A percentile compares a stretch with the other conserved stretches of the same genome.
Conservation (phyloP, 495 filamentous ascomycete genomes). For the Thermothielavioides terrestris region DNA sequence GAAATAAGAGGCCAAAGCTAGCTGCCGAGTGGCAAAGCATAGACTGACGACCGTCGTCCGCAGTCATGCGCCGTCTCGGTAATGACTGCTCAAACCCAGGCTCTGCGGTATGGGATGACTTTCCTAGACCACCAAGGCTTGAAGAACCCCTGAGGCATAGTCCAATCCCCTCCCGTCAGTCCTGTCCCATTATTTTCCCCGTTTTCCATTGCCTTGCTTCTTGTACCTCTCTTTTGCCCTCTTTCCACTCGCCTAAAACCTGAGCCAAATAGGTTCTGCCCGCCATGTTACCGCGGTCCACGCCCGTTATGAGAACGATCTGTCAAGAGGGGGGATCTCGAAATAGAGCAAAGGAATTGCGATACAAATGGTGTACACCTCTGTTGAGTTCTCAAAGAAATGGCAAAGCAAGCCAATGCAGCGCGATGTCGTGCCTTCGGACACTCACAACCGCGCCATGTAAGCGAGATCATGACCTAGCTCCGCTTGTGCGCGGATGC, state of each 20-base stretch:
- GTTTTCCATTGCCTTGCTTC: conserved; percentile 12
- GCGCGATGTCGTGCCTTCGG: background rate
- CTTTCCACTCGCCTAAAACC: conserved; percentile 2
- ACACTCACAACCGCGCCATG: background rate
- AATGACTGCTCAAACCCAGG: conserved; percentile 18
- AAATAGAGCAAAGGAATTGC: conserved; percentile 17
- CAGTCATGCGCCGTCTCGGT: too few relatives aligned
- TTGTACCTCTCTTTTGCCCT: background rate
- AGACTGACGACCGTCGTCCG: too few relatives aligned
- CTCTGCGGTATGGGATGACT: conserved; percentile 21
- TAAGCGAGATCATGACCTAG: background rate
- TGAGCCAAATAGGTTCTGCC: conserved; percentile 3
- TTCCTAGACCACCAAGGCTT: conserved; percentile 29
- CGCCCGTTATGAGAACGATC: conserved; percentile 11
- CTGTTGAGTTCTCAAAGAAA: conserved; percentile 17
- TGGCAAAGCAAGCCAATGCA: conserved; percentile 14
- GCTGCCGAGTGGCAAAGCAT: conserved; percentile 5
- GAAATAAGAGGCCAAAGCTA: conserved; percentile 11
- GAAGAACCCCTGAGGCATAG: conserved; percentile 23
- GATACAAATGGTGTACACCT: conserved; percentile 18
- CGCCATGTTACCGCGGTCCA: too few relatives aligned
- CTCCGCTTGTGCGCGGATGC: background rate
- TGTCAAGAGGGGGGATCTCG: conserved; percentile 11
- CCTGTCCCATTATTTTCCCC: conserved; percentile 9
- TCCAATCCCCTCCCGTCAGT: conserved; percentile 20